These are phyloP conservation scores for Hypoxylon sp. DNA, from an alignment of 2,329 filamentous ascomycete genomes.

Conservation along the genomic window DNA sequence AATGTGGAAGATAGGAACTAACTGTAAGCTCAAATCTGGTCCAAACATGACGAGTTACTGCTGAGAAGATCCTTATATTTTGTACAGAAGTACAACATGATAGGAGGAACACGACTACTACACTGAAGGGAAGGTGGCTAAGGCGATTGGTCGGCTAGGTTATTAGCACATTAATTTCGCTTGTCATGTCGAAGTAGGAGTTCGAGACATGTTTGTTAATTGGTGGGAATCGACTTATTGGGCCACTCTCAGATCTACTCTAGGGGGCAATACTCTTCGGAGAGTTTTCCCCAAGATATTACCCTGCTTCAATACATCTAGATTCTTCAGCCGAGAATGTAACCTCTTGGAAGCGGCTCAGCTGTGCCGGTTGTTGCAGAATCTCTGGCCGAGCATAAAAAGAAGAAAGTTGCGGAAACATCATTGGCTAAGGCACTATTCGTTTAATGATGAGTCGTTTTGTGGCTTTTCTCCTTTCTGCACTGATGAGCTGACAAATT, in stretches of 20 bases:
- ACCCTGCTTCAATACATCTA: background rate
- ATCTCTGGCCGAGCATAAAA: background rate
- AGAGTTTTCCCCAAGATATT: background rate
- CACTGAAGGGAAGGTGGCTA: background rate
- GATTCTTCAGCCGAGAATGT: slow-evolving; percentile 14
- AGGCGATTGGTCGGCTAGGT: background rate
- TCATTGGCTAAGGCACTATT: slow-evolving; percentile 13
- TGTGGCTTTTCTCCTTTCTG: slow-evolving; percentile 13
- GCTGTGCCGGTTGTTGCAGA: slow-evolving; percentile 3
- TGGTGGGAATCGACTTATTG: background rate
- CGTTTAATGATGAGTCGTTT: slow-evolving; percentile 16
- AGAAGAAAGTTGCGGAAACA: background rate
- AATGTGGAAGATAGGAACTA: slow-evolving; percentile 14
- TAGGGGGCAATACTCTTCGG: background rate
- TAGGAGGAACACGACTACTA: background rate
- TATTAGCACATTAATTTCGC: background rate
- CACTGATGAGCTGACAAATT: background rate
- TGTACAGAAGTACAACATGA: background rate
- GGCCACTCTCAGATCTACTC: background rate
- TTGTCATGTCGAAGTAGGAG: too few relatives aligned
- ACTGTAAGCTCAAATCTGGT: background rate
- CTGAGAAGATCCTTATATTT: background rate
- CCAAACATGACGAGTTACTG: background rate
- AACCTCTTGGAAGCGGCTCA: slow-evolving; percentile 1
- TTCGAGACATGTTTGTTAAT: background rate